These are phyloP conservation scores for Starmerella tilneyi DNA, from an alignment of 805 yeast genomes.

Conservation along the genomic window DNA sequence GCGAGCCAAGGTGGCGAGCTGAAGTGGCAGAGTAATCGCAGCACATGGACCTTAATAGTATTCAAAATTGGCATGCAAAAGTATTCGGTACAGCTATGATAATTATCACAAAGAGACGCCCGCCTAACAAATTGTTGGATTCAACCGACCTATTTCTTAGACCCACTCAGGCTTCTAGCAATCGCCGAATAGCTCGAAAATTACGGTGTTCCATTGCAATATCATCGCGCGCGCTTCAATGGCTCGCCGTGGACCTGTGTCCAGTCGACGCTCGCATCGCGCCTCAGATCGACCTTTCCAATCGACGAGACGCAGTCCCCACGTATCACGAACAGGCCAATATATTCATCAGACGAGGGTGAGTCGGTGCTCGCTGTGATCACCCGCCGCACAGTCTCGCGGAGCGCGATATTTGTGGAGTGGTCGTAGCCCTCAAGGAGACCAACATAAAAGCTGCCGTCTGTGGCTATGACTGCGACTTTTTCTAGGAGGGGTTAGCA, in stretches of 20 bases:
- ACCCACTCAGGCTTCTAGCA: too few relatives aligned
- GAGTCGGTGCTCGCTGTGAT: conserved; percentile 16
- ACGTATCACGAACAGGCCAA: conserved; percentile 32
- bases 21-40: too few relatives aligned
- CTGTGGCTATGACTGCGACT: conserved; percentile 30
- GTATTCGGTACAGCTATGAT: too few relatives aligned
- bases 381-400: conserved; percentile 27
- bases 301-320: conserved; percentile 32
- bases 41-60: too few relatives aligned
- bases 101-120: too few relatives aligned
- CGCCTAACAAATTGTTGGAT: too few relatives aligned
- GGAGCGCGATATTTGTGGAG: conserved; percentile 30
- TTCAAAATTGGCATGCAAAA: too few relatives aligned
- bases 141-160: too few relatives aligned
- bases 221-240: conserved; percentile 15
- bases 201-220: too few relatives aligned
- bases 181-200: too few relatives aligned
- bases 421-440: conserved; percentile 33
- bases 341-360: conserved; percentile 20
- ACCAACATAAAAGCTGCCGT: conserved; percentile 31
- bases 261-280: conserved; percentile 32
- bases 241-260: conserved; percentile 25
- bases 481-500: conserved; percentile 24
- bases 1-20: too few relatives aligned
- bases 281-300: conserved; percentile 30